A percentile compares a stretch with the other conserved stretches of the same genome.
Evolutionary conservation across 2,329 filamentous ascomycete species (phyloP).

Genomic region (Xylariaceae sp.): DNA sequence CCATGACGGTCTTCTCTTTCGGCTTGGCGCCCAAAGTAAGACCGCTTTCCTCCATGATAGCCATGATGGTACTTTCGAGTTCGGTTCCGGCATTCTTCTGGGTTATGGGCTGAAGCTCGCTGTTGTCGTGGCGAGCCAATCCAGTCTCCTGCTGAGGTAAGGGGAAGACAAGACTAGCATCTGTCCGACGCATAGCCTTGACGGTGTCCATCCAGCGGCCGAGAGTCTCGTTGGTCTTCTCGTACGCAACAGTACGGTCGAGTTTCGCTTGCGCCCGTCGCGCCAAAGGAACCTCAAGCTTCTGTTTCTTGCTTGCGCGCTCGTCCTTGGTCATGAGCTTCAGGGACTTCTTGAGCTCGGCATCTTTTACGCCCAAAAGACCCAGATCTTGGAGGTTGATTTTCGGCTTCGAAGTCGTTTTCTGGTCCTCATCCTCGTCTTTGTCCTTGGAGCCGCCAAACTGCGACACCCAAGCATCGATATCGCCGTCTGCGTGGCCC

Average conservation of each 20-base stretch:
- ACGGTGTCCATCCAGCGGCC: slow-evolving; percentile 92
- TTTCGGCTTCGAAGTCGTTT: slow-evolving; percentile 56
- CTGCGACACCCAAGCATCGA: slow-evolving; percentile 52
- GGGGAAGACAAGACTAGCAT: slow-evolving; percentile 77
- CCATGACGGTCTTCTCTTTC: slow-evolving; percentile 56
- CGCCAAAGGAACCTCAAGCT: slow-evolving; percentile 75
- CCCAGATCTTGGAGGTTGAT: slow-evolving; percentile 71
- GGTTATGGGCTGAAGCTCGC: slow-evolving; percentile 60
- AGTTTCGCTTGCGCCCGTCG: slow-evolving; percentile 82
- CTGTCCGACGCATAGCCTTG: slow-evolving; percentile 85
- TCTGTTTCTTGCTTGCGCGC: slow-evolving; percentile 55
- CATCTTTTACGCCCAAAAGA: slow-evolving; percentile 65
- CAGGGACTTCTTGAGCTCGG: slow-evolving; percentile 69
- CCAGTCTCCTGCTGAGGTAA: slow-evolving; percentile 65
- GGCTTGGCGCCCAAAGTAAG: slow-evolving; percentile 53
- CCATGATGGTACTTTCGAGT: slow-evolving; percentile 78
- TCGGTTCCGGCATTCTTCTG: slow-evolving; percentile 66
- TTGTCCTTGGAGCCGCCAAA: slow-evolving; percentile 61
- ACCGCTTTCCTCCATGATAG: slow-evolving; percentile 85
- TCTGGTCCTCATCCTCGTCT: slow-evolving; percentile 44
- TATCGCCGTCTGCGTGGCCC: slow-evolving; percentile 44
- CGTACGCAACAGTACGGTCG: slow-evolving; percentile 75
- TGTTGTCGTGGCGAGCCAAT: slow-evolving; percentile 52
- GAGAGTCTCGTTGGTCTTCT: slow-evolving; percentile 86
- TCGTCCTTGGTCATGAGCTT: slow-evolving; percentile 66